Evolutionary conservation across 192 early-diverging fungal species (phyloP).

Genomic region (Geosiphon pyriformis): DNA sequence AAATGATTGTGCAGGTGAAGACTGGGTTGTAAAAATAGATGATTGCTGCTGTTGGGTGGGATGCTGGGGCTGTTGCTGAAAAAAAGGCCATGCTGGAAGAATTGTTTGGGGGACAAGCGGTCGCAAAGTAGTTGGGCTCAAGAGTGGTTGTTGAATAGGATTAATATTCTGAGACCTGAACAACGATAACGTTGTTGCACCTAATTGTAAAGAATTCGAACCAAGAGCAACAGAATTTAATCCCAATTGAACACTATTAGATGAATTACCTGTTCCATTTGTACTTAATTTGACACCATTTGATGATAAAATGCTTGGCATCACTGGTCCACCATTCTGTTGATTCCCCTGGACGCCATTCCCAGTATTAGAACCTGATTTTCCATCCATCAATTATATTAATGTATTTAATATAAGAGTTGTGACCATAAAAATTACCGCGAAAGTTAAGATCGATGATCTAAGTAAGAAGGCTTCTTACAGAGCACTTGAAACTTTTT

Average conservation of each 20-base stretch:
- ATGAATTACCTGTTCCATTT: background rate
- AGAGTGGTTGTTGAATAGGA: background rate
- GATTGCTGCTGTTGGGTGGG: background rate
- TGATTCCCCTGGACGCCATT: background rate
- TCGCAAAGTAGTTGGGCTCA: background rate
- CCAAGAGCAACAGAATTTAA: slow-evolving; percentile 1
- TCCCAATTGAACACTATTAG: background rate
- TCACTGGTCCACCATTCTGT: background rate
- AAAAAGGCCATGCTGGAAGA: background rate
- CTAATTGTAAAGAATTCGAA: background rate
- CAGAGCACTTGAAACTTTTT: background rate
- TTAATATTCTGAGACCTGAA: background rate
- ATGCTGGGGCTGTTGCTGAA: background rate
- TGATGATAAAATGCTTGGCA: background rate
- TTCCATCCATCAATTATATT: background rate
- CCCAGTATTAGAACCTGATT: background rate
- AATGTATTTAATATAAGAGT: background rate
- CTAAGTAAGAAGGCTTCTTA: too few relatives aligned
- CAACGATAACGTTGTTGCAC: background rate
- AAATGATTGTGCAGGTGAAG: background rate
- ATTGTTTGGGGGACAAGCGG: background rate
- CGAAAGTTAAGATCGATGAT: too few relatives aligned
- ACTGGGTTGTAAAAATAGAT: background rate
- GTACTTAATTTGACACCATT: background rate
- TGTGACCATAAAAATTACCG: background rate